These are phyloP conservation scores for Corylus heterophylla DNA, from an alignment of 306 rosid genomes.

Conservation along the genomic window DNA sequence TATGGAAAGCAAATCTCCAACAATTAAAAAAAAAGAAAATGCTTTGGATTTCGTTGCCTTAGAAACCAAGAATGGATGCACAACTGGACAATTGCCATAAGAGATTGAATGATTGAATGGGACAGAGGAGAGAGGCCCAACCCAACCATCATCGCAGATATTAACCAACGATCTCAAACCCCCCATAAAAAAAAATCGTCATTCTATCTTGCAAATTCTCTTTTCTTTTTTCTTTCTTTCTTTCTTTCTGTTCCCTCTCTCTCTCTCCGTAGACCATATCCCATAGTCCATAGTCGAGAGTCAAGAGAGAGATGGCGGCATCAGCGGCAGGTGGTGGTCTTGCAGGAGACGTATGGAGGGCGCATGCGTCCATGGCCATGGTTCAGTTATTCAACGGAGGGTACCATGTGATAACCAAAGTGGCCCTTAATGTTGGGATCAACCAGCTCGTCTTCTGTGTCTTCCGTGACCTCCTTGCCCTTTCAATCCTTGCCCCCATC, in stretches of 20 bases:
- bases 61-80: neutral
- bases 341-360: slow-evolving; percentile 52
- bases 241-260: neutral
- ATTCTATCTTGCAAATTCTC: neutral
- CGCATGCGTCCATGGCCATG: slow-evolving; percentile 73
- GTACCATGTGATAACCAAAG: slow-evolving; percentile 89
- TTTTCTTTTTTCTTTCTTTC: neutral
- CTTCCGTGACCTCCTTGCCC: slow-evolving; percentile 72
- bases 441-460: slow-evolving; percentile 85
- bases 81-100: neutral
- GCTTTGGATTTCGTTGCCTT: neutral
- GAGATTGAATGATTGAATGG: neutral
- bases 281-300: neutral
- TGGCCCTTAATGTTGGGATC: slow-evolving; percentile 86
- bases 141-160: neutral
- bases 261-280: neutral
- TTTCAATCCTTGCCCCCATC: slow-evolving; percentile 65
- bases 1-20: neutral
- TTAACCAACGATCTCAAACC: neutral
- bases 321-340: slow-evolving; percentile 29
- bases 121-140: too few relatives aligned
- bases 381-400: slow-evolving; percentile 82
- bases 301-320: slow-evolving; percentile 25
- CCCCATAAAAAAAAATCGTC: slow-evolving; percentile 24
- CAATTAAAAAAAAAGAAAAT: too few relatives aligned